A percentile compares a stretch with the other conserved stretches of the same genome.
Evolutionary conservation across 2,329 filamentous ascomycete species (phyloP).

Genomic region (Colletotrichum sp.): DNA sequence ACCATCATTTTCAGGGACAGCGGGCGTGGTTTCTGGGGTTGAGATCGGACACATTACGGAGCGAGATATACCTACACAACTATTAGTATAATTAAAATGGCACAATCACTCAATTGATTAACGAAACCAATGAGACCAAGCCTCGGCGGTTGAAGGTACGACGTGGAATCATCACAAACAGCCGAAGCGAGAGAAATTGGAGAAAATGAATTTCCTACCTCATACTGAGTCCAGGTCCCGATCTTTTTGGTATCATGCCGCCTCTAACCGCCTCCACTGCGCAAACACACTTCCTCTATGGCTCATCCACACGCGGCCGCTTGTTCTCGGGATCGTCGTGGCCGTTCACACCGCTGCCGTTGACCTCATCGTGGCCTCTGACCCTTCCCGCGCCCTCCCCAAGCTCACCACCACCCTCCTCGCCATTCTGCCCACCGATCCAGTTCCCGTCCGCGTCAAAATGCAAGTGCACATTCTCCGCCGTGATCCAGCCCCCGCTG

Average conservation of each 20-base stretch:
- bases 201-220: not conserved
- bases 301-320: conserved; percentile 47
- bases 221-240: not conserved
- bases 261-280: not conserved
- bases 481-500: conserved; percentile 85
- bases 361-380: conserved; percentile 58
- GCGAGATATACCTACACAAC: not conserved
- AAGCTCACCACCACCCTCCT: conserved; percentile 54
- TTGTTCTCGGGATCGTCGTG: conserved; percentile 51
- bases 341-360: conserved; percentile 49
- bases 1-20: not conserved
- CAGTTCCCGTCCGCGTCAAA: conserved; percentile 84
- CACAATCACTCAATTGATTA: not conserved
- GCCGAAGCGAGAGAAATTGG: not conserved
- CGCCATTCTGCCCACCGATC: conserved; percentile 54
- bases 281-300: not conserved
- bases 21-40: not conserved
- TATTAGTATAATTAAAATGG: not conserved
- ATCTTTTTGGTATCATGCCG: conserved; percentile 10
- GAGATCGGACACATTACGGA: not conserved
- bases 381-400: conserved; percentile 70
- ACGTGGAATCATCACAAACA: not conserved
- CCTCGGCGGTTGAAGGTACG: fast-evolving
- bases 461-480: conserved; percentile 86
- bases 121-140: not conserved